Base-by-base conservation (phyloP, 2,329 filamentous ascomycete genomes). In the Aspergillus sp. region DNA sequence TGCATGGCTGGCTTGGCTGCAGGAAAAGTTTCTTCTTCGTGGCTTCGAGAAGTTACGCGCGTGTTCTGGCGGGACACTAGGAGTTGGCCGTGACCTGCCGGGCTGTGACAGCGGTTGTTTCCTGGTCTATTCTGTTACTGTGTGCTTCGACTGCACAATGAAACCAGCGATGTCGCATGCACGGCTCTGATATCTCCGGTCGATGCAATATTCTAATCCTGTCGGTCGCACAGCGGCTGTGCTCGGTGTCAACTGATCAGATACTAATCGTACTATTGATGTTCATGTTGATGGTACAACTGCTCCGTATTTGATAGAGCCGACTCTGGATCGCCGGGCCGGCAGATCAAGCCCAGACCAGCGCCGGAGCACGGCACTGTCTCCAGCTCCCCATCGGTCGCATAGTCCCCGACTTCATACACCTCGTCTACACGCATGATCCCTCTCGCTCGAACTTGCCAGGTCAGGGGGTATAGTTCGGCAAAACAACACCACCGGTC, bases 261-360 rank as follows among this genome's bases (percentile, higher is more conserved):
- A 47, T 21, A 21, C 7, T 27, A 27, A 27, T 8, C 24, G 1
- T 27, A 27, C 24, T 27, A 27, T 27, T 27, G 27, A 31, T 31
- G 9, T 31, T 31, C 8, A 31, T 31, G 27, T 31, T 31, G 27
- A 31, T 31, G 27, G 27, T 31, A 9, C 27, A 31, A 31, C 27
- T 11, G 9, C 27, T 31, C 27, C 9, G 27, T 31, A 31, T 37
- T 37, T n/a, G 35, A 37, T n/a, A 37, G 12, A n/a, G 35, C 35
- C 35, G 35, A 37, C 23, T 24, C 50, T 59, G 53, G 57, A 48
- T 60, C 57, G 50, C 49, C 60, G 60, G 60, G 43, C 57, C 60
- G 60, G 60, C 41, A 46, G 60, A 62, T 62, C 60, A 59, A 46
- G 35, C 11, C 46, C n/a, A 14, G 8, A 14, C 31, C 47, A 49